Percentiles rank a stretch among this genome's conserved stretches.
These are phyloP conservation scores for Dipodascus geniculatus DNA, from an alignment of 805 yeast species.

Conservation along the genomic window DNA sequence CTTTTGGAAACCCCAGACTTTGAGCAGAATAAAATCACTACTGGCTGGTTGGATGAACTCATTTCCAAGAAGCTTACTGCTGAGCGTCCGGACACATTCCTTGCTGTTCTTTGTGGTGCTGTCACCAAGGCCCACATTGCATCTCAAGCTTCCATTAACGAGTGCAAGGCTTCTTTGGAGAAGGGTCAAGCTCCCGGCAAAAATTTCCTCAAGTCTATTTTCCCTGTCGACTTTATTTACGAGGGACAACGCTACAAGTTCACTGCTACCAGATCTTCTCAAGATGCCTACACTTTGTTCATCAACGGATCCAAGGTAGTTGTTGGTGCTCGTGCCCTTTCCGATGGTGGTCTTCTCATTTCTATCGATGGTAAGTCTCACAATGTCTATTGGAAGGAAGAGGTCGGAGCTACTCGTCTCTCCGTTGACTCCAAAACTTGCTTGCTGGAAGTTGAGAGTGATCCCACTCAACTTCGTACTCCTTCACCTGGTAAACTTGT, in stretches of 20 bases:
- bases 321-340: conserved; percentile 75
- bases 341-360: conserved; percentile 89
- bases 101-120: conserved; percentile 96
- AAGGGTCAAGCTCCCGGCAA: conserved; percentile 92
- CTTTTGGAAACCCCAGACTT: conserved; percentile 93
- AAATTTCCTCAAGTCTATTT: conserved; percentile 70
- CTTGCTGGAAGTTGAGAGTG: conserved; percentile 86
- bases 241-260: conserved; percentile 89
- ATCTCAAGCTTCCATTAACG: conserved; percentile 55
- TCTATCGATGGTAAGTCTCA: conserved; percentile 89
- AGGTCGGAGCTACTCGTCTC: conserved; percentile 86
- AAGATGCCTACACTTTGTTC: conserved; percentile 75
- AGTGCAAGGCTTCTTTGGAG: conserved; percentile 67
- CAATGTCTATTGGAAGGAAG: conserved; percentile 95
- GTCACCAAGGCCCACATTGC: conserved; percentile 87
- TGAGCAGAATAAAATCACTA: conserved; percentile 91
- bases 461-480: conserved; percentile 96
- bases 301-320: conserved; percentile 87
- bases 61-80: conserved; percentile 90
- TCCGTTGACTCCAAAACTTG: conserved; percentile 95
- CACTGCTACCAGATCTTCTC: conserved; percentile 88
- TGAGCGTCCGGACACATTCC: conserved; percentile 84
- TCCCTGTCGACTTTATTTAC: conserved; percentile 89
- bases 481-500: conserved; percentile 99
- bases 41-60: conserved; percentile 98